These are phyloP conservation scores for Ceriops zippeliana DNA, from an alignment of 345 rosid genomes.

Conservation along the genomic window DNA sequence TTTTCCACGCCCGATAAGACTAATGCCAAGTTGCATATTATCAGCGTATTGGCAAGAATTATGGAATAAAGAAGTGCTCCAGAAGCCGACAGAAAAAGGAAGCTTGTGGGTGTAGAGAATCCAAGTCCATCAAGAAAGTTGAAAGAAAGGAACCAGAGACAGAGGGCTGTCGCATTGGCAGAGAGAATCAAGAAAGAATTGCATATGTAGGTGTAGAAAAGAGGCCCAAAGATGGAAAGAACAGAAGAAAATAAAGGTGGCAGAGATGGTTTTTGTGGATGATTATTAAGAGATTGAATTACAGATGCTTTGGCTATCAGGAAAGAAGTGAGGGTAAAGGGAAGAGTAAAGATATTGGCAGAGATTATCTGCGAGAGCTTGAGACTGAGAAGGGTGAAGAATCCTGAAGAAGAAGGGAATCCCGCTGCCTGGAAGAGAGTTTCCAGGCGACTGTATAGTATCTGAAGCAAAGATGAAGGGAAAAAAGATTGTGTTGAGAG, in stretches of 20 bases:
- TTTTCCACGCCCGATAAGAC: conserved; percentile 48
- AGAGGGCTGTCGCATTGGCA: conserved; percentile 71
- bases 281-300: conserved; percentile 25
- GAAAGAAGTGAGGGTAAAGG: conserved; percentile 68
- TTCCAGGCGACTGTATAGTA: conserved; percentile 34
- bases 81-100: conserved; percentile 40
- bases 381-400: conserved; percentile 48
- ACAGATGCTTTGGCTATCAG: conserved; percentile 65
- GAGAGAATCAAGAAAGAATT: conserved; percentile 56
- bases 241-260: conserved; percentile 36
- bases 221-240: conserved; percentile 38
- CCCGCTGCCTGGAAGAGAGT: conserved; percentile 59
- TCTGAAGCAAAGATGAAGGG: conserved; percentile 31
- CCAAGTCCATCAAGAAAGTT: conserved; percentile 39
- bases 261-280: conserved; percentile 15
- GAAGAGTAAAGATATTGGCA: conserved; percentile 55
- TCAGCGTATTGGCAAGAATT: conserved; percentile 54
- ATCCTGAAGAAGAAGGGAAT: conserved; percentile 52
- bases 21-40: conserved; percentile 65
- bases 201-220: conserved; percentile 47
- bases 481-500: conserved; percentile 43
- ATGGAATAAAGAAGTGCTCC: conserved; percentile 66
- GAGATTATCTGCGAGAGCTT: conserved; percentile 77
- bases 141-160: conserved; percentile 50
- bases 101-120: conserved; percentile 33